Evolutionary conservation across 2,329 filamentous ascomycete genomes (phyloP), one percentile per base, ranked within the genome.

Genomic region (Trichoderma sp.): DNA sequence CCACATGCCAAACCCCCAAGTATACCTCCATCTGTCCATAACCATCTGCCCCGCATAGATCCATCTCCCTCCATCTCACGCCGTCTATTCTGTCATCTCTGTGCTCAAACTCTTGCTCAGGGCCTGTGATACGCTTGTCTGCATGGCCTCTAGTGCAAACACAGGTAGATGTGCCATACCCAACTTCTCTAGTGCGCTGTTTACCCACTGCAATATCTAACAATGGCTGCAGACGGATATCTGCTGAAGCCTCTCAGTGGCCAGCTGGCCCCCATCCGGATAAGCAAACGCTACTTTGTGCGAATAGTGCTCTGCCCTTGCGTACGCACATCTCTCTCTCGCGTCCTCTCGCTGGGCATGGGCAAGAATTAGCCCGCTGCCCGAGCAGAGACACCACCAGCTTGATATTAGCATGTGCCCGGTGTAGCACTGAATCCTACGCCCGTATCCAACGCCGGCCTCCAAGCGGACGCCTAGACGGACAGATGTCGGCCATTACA

Each of bases 371-470:
- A 59, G 49, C 52, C 64, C 64, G 64, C 28, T 59, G 64, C 54
- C 64, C 64, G 64, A 66, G 30, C n/a, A 59, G n/a, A 59, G 52
- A 37, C 64, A 59, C 64, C 64, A 66, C 52, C 64, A 51, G 64
- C 37, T 46, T n/a, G 54, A 51, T n/a, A 37, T 28, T 39, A 49
- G 10, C 28, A 64, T 64, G 43, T 55, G 60, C 32, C 54, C n/a
- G 54, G 64, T 66, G 64, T 66, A 59, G 54, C 64, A 66, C 64
- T 51, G 64, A 66, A 66, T 66, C 64, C 64, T 66, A 66, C 64
- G 52, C 64, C 37, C 64, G 64, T 59, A 59, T 51, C 51, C 16
- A 59, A 18, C 28, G 26, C 18, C 11, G 18, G 28, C 18, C 39
- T 56, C 34, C 21, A 59, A 55, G 30, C 18, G 52, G 32, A 66